phyloP scores from a whole-genome alignment of 2,329 filamentous ascomycete genomes.

The Pseudogymnoascus pannorum region DNA sequence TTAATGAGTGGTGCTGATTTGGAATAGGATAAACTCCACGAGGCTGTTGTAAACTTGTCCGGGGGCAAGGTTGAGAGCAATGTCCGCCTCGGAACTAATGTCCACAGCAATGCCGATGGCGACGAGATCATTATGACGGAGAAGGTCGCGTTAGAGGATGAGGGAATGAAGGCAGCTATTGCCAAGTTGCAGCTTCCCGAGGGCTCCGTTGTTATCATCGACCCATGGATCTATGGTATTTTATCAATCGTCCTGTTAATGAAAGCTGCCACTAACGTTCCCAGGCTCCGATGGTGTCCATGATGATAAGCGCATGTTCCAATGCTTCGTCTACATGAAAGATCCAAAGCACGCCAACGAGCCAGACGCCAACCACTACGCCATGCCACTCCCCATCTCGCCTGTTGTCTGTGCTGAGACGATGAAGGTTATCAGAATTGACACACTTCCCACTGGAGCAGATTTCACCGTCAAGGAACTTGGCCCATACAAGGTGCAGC shows the following conservation, averaged over 20 bases:
- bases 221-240: constrained; percentile 59
- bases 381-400: constrained; percentile 56
- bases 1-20: background rate
- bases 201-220: constrained; percentile 49
- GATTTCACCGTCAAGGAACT: constrained; percentile 51
- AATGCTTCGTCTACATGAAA: constrained; percentile 60
- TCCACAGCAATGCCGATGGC: constrained; percentile 52
- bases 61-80: constrained; percentile 46
- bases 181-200: constrained; percentile 55
- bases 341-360: constrained; percentile 53
- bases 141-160: constrained; percentile 45
- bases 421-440: constrained; percentile 61
- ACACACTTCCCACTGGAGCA: constrained; percentile 59
- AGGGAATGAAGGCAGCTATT: constrained; percentile 51
- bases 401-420: constrained; percentile 57
- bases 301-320: constrained; percentile 43
- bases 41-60: constrained; percentile 48
- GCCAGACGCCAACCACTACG: constrained; percentile 61
- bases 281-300: constrained; percentile 44
- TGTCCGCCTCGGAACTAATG: constrained; percentile 48
- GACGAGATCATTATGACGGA: constrained; percentile 54
- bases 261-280: constrained; percentile 3
- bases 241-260: background rate
- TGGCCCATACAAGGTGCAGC: constrained; percentile 48
- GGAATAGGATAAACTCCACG: constrained; percentile 52